phyloP scores from a whole-genome alignment of 164 flowering plant species.

The Akebia trifoliata region DNA sequence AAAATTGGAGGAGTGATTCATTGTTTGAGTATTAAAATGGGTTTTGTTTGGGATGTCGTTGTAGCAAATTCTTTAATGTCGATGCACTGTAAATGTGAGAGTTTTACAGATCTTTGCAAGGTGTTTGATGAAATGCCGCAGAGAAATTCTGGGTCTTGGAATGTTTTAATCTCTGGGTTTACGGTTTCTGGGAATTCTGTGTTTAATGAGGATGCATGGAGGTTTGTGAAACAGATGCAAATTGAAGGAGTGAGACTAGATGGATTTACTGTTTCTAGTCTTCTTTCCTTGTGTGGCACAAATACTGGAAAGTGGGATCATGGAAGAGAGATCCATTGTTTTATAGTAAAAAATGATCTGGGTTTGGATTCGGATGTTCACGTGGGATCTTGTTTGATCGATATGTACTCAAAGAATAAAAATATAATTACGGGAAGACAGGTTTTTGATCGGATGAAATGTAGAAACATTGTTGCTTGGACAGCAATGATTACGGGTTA shows the following conservation, averaged over 20 bases:
- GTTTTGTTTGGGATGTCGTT: constrained; percentile 39
- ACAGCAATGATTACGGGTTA: constrained; percentile 66
- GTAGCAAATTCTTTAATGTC: constrained; percentile 50
- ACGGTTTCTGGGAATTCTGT: constrained; percentile 15
- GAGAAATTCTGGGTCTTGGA: constrained; percentile 57
- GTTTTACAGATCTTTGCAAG: constrained; percentile 21
- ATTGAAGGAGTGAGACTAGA: constrained; percentile 51
- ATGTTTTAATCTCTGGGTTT: constrained; percentile 36
- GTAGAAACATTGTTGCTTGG: constrained; percentile 56
- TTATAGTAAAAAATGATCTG: constrained; percentile 35
- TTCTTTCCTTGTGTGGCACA: constrained; percentile 40
- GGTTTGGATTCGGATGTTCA: constrained; percentile 38
- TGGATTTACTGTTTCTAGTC: constrained; percentile 47
- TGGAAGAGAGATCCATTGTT: constrained; percentile 65
- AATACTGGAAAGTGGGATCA: constrained; percentile 18
- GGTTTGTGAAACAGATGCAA: too few species aligned
- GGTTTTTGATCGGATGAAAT: constrained; percentile 46
- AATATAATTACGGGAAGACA: constrained; percentile 27
- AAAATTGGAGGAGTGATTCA: constrained; percentile 38
- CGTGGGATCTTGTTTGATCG: constrained; percentile 56
- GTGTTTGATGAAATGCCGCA: constrained; percentile 65
- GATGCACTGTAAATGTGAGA: constrained; percentile 47
- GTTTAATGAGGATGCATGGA: constrained; percentile 22
- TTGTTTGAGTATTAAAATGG: constrained; percentile 33
- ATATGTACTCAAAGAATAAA: constrained; percentile 51